phyloP scores from a whole-genome alignment of 352 stramenopile species.

The Thalassiosira exigua region DNA sequence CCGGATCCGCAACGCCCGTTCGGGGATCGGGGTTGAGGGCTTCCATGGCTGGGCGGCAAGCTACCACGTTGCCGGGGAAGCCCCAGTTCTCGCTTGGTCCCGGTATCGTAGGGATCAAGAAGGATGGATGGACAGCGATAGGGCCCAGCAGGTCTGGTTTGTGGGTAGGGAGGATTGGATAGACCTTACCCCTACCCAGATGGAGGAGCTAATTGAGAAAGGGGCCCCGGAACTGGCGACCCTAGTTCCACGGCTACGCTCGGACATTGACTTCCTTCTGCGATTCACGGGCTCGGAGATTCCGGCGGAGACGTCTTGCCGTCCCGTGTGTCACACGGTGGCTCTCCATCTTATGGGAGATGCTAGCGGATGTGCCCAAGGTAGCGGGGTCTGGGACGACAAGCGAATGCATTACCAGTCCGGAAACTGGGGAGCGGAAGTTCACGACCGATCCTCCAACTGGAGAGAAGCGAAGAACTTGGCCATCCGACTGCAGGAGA shows the following conservation, averaged over 20 bases:
- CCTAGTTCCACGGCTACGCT: background rate
- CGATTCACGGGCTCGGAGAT: background rate
- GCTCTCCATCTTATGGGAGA: conserved; percentile 10
- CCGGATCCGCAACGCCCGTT: too few relatives aligned
- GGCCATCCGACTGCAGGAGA: background rate
- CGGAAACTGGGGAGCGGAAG: background rate
- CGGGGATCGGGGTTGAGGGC: too few relatives aligned
- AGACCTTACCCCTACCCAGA: background rate
- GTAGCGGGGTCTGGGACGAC: background rate
- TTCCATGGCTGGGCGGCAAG: too few relatives aligned
- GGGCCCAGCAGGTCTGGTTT: too few relatives aligned
- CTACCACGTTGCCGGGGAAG: too few relatives aligned
- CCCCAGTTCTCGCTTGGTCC: too few relatives aligned
- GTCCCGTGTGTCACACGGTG: background rate
- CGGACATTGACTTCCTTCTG: background rate
- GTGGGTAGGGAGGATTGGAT: background rate
- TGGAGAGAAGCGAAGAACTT: conserved; percentile 25
- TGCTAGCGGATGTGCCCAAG: conserved; percentile 11
- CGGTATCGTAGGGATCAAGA: too few relatives aligned
- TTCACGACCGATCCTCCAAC: conserved; percentile 16
- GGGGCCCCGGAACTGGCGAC: background rate
- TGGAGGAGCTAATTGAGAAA: background rate
- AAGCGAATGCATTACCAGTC: background rate
- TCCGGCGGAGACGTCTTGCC: background rate
- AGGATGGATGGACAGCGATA: conserved; percentile 36